phyloP scores from a whole-genome alignment of 176 grass and related monocot genomes.

The Oryza glumipatula region DNA sequence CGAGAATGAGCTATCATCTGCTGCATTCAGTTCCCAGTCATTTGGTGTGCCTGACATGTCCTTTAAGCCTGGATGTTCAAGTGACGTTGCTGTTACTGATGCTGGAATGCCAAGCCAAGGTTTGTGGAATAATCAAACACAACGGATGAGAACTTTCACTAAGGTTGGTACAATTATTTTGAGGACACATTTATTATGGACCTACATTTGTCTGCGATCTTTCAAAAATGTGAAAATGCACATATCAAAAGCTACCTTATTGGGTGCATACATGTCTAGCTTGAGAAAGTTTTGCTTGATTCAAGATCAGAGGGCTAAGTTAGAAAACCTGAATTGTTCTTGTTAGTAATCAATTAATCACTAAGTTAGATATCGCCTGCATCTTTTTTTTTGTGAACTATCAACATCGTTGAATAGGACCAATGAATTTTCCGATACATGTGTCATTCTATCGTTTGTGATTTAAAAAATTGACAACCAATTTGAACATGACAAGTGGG shows the following conservation, averaged over 20 bases:
- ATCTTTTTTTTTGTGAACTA: slow-evolving; percentile 14
- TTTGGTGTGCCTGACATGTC: slow-evolving; percentile 85
- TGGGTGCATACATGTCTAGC: neutral
- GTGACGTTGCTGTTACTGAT: slow-evolving; percentile 76
- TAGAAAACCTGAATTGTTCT: neutral
- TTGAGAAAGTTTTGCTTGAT: slow-evolving; percentile 11
- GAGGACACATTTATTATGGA: slow-evolving; percentile 12
- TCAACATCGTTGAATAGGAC: neutral
- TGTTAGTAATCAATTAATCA: neutral
- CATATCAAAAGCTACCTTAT: neutral
- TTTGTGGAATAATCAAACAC: slow-evolving; percentile 83
- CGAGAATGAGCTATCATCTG: slow-evolving; percentile 90
- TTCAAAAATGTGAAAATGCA: slow-evolving; percentile 6
- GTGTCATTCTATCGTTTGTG: neutral
- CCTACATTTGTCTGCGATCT: neutral
- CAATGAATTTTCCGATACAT: neutral
- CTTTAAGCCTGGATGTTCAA: slow-evolving; percentile 91
- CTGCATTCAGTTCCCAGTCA: slow-evolving; percentile 92
- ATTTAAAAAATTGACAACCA: neutral
- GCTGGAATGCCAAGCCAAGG: slow-evolving; percentile 68
- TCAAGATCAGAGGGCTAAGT: neutral
- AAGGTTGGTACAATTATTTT: slow-evolving; percentile 66
- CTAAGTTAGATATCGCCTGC: slow-evolving; percentile 6
- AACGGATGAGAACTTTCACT: slow-evolving; percentile 91
- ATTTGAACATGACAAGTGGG: neutral